These are phyloP conservation scores for Nakazawaea molendinolei DNA, from an alignment of 805 yeast genomes.

Conservation along the genomic window DNA sequence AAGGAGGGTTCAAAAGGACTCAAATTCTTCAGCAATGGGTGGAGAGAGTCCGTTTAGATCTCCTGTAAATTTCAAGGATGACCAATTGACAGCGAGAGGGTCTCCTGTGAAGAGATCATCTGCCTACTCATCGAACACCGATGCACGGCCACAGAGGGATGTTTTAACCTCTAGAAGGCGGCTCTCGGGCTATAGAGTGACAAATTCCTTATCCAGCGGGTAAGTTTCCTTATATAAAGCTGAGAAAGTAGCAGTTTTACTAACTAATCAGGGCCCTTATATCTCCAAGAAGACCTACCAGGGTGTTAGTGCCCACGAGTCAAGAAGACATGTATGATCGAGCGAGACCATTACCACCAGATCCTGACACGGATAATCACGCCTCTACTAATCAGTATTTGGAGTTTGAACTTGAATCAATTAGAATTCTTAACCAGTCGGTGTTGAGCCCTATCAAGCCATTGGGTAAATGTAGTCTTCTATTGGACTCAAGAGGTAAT, in stretches of 20 bases:
- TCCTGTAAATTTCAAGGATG: too few relatives aligned
- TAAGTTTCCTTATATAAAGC: too few relatives aligned
- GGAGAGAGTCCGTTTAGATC: too few relatives aligned
- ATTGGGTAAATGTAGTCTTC: constrained; percentile 3
- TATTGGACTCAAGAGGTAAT: too few relatives aligned
- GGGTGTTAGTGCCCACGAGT: neutral
- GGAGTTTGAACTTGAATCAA: constrained; percentile 2
- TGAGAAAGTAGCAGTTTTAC: too few relatives aligned
- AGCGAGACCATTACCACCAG: neutral
- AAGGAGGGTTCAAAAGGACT: too few relatives aligned
- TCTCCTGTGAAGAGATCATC: too few relatives aligned
- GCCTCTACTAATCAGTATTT: neutral
- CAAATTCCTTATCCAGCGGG: constrained; percentile 6
- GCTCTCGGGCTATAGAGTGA: neutral
- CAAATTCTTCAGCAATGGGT: too few relatives aligned
- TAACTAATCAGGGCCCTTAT: constrained; percentile 1
- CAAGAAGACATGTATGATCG: constrained; percentile 1
- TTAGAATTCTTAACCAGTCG: constrained; percentile 5
- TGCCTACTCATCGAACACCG: too few relatives aligned
- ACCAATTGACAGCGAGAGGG: too few relatives aligned
- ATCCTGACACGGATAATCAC: neutral
- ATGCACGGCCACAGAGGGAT: neutral
- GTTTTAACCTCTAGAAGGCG: constrained; percentile 1
- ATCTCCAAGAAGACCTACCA: constrained; percentile 1
- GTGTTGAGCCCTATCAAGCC: constrained; percentile 4